phyloP scores from a whole-genome alignment of 1,284 basidiomycete genomes.

The Mycosarcoma mackinlayi region DNA sequence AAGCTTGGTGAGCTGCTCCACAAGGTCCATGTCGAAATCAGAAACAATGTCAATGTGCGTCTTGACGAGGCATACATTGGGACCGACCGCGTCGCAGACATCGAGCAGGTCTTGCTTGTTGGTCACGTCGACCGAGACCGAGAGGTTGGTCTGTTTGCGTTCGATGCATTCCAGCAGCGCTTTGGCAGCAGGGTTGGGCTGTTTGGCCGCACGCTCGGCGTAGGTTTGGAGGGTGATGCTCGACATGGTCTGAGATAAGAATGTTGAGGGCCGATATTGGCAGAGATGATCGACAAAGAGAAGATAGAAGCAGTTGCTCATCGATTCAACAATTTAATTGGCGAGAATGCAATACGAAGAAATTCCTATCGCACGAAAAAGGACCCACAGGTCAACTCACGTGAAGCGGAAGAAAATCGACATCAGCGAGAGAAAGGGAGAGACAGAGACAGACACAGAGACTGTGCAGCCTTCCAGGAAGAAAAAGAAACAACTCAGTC shows the following conservation, averaged over 20 bases:
- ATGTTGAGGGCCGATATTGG: slow-evolving; percentile 15
- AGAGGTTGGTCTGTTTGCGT: slow-evolving; percentile 89
- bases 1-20: slow-evolving; percentile 78
- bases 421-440: neutral
- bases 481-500: too few species aligned
- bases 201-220: slow-evolving; percentile 49
- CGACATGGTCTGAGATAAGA: slow-evolving; percentile 20
- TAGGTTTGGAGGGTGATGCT: slow-evolving; percentile 53
- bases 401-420: slow-evolving; percentile 35
- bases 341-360: neutral
- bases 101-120: slow-evolving; percentile 81
- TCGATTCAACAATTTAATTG: neutral
- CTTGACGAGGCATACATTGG: slow-evolving; percentile 94
- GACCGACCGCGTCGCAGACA: slow-evolving; percentile 88
- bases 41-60: slow-evolving; percentile 97
- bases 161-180: slow-evolving; percentile 82
- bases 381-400: slow-evolving; percentile 6
- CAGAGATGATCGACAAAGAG: slow-evolving; percentile 39
- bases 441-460: neutral
- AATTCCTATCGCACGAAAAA: slow-evolving; percentile 33
- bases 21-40: slow-evolving; percentile 84
- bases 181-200: slow-evolving; percentile 60
- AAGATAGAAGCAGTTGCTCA: slow-evolving; percentile 2
- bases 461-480: too few species aligned
- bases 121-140: slow-evolving; percentile 94